These are phyloP conservation scores for Fusarium subtropicale DNA, from an alignment of 2,329 filamentous ascomycete species.

Conservation along the genomic window DNA sequence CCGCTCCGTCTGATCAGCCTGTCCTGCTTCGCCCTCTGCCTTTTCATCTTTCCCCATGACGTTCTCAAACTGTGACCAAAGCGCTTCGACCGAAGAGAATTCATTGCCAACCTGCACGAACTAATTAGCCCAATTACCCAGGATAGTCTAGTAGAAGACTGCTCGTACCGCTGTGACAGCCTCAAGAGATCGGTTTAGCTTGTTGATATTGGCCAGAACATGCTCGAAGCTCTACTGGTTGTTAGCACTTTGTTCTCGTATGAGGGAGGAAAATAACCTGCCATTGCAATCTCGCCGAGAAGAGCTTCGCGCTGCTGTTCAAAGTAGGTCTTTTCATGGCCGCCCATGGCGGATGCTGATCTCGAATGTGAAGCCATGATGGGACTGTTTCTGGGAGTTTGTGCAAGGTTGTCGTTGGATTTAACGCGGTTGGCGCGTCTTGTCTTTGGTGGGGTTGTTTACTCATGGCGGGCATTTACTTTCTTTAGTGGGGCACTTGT, in stretches of 20 bases:
- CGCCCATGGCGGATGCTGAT: conserved; percentile 46
- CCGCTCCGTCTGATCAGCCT: conserved; percentile 37
- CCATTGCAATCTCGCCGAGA: conserved; percentile 78
- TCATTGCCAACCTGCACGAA: conserved; percentile 85
- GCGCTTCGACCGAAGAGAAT: conserved; percentile 93
- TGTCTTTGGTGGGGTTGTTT: conserved; percentile 37
- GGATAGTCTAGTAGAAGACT: fast-evolving
- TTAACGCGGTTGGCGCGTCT: conserved; percentile 25
- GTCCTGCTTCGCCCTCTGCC: conserved; percentile 30
- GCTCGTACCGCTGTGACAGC: conserved; percentile 82
- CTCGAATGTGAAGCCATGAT: conserved; percentile 51
- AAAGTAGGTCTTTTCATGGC: conserved; percentile 71
- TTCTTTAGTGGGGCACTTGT: conserved; percentile 15
- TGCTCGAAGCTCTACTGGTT: conserved; percentile 77
- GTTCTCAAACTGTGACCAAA: conserved; percentile 97
- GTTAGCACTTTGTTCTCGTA: not conserved
- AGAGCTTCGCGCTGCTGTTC: conserved; percentile 80
- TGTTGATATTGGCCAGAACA: conserved; percentile 95
- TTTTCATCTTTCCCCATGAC: conserved; percentile 82
- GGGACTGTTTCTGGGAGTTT: conserved; percentile 6
- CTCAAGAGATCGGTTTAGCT: conserved; percentile 90
- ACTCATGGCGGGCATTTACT: conserved; percentile 4
- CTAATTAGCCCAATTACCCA: not conserved
- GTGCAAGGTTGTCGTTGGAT: conserved; percentile 12
- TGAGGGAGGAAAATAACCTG: conserved; percentile 50